Evolutionary conservation across 2,329 filamentous ascomycete genomes (phyloP), one percentile per base, ranked within the genome.

Genomic region (Curvularia eragrostidis): DNA sequence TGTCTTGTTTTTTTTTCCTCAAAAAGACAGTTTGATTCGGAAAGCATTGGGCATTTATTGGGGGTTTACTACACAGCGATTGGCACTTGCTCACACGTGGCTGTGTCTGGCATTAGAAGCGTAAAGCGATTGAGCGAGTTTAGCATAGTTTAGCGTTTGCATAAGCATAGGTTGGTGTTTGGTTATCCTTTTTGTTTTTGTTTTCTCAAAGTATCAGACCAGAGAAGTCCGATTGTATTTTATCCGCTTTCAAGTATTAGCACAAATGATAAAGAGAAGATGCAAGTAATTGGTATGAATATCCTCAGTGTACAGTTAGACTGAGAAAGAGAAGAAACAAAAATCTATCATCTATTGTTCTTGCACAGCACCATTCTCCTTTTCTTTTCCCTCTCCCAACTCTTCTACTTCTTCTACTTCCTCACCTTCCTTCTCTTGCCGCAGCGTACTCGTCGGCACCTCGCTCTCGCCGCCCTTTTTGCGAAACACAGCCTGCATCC

Each of bases 401-500:
- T 49, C 52, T 23, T 57, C 53, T 21, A 58, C 63, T 12, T 42
- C 59, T 3, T 57, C 64, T 10, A 10, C 54, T 38, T 52, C 56
- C 10, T 48, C 54, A 19, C 46, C 56, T 18, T 61, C 54, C 32
- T 67, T 67, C 6, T 73, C 73, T 49, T 70, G 66, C 62, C 72
- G 56, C 52, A 75, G 42, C 21, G 74, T 75, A 58, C 73, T 75
- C 9, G 72, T 76, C 1, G 73, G 66, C 2, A 76, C 66, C 30
- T 67, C 50, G 43, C 71, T 75, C 57, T 69, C 64, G 41, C 61
- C 32, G 0, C 74, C 73, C 5, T 44, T 44, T 79, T 93, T 94
- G 70, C 83, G 86, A 76, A 95, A 96, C 3, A 87, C 86, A 28
- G 90, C 91, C 77, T 96, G 91, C 75, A 96, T 86, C 93, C 95